Percentiles rank a stretch among this genome's conserved stretches.
These are phyloP conservation scores for Talaromyces funiculosus DNA, from an alignment of 2,329 filamentous ascomycete genomes.

Conservation along the genomic window DNA sequence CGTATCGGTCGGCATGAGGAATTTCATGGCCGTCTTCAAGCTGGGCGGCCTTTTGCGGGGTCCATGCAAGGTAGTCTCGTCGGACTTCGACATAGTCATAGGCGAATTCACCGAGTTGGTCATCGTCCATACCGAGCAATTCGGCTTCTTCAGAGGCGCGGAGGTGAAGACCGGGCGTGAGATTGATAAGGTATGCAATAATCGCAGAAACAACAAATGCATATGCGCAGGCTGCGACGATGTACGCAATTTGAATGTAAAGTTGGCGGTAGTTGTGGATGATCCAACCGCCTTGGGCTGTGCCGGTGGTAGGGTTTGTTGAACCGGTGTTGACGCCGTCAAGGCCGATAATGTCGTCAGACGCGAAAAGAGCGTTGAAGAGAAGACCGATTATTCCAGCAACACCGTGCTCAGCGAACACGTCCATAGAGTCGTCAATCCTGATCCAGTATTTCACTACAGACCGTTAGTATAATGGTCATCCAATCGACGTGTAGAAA, in stretches of 20 bases:
- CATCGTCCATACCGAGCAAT: conserved; percentile 57
- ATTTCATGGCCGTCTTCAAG: conserved; percentile 48
- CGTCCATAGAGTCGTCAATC: conserved; percentile 82
- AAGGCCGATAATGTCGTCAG: conserved; percentile 66
- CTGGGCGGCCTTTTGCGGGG: conserved; percentile 40
- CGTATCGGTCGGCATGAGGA: conserved; percentile 55
- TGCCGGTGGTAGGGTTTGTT: conserved; percentile 36
- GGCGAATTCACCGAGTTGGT: conserved; percentile 48
- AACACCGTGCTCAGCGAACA: conserved; percentile 83
- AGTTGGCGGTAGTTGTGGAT: conserved; percentile 66
- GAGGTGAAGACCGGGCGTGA: conserved; percentile 64
- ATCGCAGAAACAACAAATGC: conserved; percentile 62
- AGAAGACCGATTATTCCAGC: conserved; percentile 77
- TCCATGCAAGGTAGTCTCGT: conserved; percentile 48
- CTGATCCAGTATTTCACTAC: conserved; percentile 67
- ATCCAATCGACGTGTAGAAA: conserved; percentile 23
- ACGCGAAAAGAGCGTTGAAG: conserved; percentile 70
- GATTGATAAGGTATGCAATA: conserved; percentile 66
- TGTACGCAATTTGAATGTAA: conserved; percentile 65
- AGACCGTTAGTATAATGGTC: conserved; percentile 9
- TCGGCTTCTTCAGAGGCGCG: conserved; percentile 63
- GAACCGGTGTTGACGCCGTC: conserved; percentile 57
- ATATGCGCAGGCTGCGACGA: conserved; percentile 59
- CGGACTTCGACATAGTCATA: conserved; percentile 50
- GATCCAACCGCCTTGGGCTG: conserved; percentile 59